Base-by-base conservation (phyloP, 352 stramenopile species). In the Pythium phragmitis region DNA sequence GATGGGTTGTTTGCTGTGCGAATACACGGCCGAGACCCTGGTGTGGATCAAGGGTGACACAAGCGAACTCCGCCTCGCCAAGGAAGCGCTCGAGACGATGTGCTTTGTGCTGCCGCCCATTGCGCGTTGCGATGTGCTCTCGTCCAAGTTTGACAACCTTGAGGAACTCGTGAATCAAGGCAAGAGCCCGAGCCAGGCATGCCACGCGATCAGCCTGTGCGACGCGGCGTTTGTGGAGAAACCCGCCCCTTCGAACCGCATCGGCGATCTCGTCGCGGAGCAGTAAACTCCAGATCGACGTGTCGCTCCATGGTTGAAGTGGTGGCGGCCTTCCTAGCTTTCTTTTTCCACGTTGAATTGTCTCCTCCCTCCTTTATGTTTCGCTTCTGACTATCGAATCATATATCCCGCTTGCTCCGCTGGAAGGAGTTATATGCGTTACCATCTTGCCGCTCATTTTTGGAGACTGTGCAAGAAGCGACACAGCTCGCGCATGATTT, bases 101-200 rank as follows among this genome's bases (percentile, higher is more conserved):
- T 95, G 86, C 70, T 72, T 76, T 8, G 74, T 91, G 39, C 63
- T 95, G 13, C 86, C 84, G 5, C 82, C 81, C 0, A 72, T 49
- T 52, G 82, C 75, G 36, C 76, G 72, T 41, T 89, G 82, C 59
- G 82, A 91, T 54, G 63, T 81, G 57, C 80, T 91, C 34, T 81
- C 78, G 26, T 83, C 77, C 39, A 89, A 92, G 65, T 95, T 95
- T 28, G 86, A 95, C 55, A 74, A 81, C 51, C 60, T 95, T 8
- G 68, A 78, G n/a, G 51, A 74, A 43, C 70, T 91, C 17, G 67
- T 91, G 34, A 60, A 79, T 28, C 42, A 80, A 12, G 86, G 80
- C 37, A 60, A 69, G 74, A 88, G 76, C 36, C 77, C 85, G 1
- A 78, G 73, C 23, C 66, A 83, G 60, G 82, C 82, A 1, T 94